A percentile compares a stretch with the other conserved stretches of the same genome.
phyloP scores from a whole-genome alignment of 768 basidiomycete species.

The Rhizopogon salebrosus region DNA sequence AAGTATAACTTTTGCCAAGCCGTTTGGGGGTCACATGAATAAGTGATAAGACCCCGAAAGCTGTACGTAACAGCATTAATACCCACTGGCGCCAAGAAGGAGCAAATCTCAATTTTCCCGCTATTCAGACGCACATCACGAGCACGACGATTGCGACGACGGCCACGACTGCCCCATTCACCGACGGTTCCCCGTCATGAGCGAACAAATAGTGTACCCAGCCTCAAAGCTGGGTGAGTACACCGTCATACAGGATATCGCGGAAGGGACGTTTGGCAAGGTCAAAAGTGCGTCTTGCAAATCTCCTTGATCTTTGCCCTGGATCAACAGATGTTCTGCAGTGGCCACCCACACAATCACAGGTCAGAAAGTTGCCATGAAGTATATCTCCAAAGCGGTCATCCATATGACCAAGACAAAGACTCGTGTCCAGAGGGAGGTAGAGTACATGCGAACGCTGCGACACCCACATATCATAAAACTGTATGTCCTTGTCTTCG shows the following conservation, averaged over 20 bases:
- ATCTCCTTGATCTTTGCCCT: slow-evolving; percentile 11
- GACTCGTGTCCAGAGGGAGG: slow-evolving; percentile 88
- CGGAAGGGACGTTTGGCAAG: slow-evolving; percentile 97
- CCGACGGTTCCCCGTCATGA: slow-evolving; percentile 20
- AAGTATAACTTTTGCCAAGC: background rate
- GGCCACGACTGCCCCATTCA: slow-evolving; percentile 5
- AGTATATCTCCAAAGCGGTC: slow-evolving; percentile 92
- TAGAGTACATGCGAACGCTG: slow-evolving; percentile 93
- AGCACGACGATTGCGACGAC: slow-evolving; percentile 7
- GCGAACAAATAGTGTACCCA: slow-evolving; percentile 34
- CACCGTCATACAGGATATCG: slow-evolving; percentile 80
- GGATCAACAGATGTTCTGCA: slow-evolving; percentile 27
- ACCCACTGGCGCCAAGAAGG: slow-evolving; percentile 6
- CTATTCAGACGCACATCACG: slow-evolving; percentile 1
- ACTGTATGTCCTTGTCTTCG: slow-evolving; percentile 49
- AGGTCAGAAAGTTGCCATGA: slow-evolving; percentile 95
- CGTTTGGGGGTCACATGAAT: background rate
- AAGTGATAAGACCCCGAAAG: slow-evolving; percentile 1
- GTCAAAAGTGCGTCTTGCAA: slow-evolving; percentile 80
- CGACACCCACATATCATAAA: slow-evolving; percentile 98
- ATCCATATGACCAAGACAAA: slow-evolving; percentile 91
- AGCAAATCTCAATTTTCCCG: slow-evolving; percentile 20
- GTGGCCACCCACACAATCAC: slow-evolving; percentile 94
- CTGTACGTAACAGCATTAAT: slow-evolving; percentile 14
- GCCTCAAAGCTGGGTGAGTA: slow-evolving; percentile 87